Evolutionary conservation across 257 asterid species (phyloP).

Genomic region (Penstemon barbatus): DNA sequence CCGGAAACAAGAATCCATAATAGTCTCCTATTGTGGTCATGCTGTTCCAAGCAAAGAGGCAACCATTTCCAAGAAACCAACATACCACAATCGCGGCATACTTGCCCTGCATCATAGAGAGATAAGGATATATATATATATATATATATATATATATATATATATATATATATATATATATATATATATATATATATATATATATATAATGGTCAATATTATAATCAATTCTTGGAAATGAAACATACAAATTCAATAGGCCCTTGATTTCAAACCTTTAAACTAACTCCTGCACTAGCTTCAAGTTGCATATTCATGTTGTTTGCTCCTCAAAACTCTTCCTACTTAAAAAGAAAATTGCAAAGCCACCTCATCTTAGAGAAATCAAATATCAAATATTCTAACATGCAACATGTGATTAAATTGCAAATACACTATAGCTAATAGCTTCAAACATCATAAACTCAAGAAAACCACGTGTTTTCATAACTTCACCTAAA

Average conservation of each 20-base stretch:
- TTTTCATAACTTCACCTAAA: no score
- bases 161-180: no score
- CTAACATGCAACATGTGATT: no score
- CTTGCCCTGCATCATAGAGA: conserved; percentile 32
- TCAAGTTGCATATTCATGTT: conserved; percentile 4
- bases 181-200: no score
- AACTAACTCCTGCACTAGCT: conserved; percentile 20
- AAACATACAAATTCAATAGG: neutral
- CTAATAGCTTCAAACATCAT: no score
- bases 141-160: no score
- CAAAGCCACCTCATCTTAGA: neutral
- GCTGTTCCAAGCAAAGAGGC: conserved; percentile 50
- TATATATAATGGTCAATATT: neutral
- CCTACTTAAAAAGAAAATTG: neutral
- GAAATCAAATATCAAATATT: no score
- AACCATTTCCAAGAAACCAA: conserved; percentile 49
- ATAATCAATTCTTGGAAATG: neutral
- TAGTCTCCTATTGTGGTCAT: conserved; percentile 50
- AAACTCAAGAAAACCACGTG: no score
- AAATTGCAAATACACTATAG: no score
- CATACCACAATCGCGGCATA: conserved; percentile 37
- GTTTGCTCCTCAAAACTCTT: neutral
- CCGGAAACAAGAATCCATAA: conserved; percentile 39
- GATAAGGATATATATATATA: neutral
- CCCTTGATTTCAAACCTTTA: conserved; percentile 25